These are phyloP conservation scores for Fusarium mundagurra DNA, from an alignment of 2,329 filamentous ascomycete species.

Conservation along the genomic window DNA sequence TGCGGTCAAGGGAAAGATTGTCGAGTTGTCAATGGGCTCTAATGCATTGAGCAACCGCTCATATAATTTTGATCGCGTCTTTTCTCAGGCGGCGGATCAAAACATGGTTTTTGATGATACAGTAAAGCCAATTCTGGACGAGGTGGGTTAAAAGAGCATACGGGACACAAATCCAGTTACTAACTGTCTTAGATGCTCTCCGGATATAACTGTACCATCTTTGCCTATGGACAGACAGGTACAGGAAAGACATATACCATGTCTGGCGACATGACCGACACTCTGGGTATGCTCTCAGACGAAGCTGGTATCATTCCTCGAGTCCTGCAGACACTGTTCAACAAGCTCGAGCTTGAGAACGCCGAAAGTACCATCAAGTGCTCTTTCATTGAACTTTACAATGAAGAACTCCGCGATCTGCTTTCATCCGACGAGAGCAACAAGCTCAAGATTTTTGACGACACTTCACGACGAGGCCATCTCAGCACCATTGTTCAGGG, in stretches of 20 bases:
- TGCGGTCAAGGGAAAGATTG: conserved; percentile 83
- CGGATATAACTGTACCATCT: conserved; percentile 98
- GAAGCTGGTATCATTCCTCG: conserved; percentile 95
- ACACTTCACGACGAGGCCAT: conserved; percentile 86
- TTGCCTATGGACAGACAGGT: conserved; percentile 97
- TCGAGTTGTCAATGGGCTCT: conserved; percentile 91
- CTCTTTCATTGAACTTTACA: conserved; percentile 98
- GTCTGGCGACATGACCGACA: conserved; percentile 96
- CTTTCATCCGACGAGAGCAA: conserved; percentile 81
- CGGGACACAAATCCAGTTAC: neutral
- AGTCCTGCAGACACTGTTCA: conserved; percentile 86
- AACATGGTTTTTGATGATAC: conserved; percentile 95
- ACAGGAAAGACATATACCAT: conserved; percentile 99
- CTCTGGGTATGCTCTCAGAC: conserved; percentile 85
- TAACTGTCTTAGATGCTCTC: conserved; percentile 76
- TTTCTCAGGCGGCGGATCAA: conserved; percentile 94
- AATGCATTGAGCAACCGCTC: conserved; percentile 94
- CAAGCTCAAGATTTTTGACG: conserved; percentile 96
- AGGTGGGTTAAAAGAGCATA: conserved; percentile 65
- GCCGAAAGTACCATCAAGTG: conserved; percentile 92
- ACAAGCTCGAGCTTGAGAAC: conserved; percentile 80
- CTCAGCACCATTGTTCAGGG: conserved; percentile 90
- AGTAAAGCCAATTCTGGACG: conserved; percentile 89
- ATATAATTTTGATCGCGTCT: conserved; percentile 97
- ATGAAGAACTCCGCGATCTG: conserved; percentile 93